Conservation (phyloP, 2,329 filamentous ascomycete genomes). For the Aureobasidium zeae region DNA sequence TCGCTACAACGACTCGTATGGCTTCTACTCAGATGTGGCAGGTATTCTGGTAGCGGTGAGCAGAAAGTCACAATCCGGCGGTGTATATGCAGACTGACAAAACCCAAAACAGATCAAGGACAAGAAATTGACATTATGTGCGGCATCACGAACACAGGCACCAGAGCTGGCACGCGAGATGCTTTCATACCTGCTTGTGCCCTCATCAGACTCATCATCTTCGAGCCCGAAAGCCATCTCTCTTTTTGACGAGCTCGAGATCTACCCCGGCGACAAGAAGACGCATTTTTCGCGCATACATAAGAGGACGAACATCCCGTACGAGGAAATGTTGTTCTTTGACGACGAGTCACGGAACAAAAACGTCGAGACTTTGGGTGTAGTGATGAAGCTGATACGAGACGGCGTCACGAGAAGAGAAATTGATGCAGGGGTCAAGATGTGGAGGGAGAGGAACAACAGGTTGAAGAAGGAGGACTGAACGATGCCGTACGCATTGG, state of each 20-base stretch:
- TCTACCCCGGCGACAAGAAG: slow-evolving; percentile 71
- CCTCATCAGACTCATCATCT: slow-evolving; percentile 37
- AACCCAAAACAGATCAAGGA: slow-evolving; percentile 37
- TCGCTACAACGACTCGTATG: slow-evolving; percentile 37
- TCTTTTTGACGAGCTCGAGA: slow-evolving; percentile 50
- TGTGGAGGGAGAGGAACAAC: slow-evolving; percentile 68
- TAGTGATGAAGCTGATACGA: slow-evolving; percentile 73
- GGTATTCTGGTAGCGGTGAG: slow-evolving; percentile 32
- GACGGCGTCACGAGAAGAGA: slow-evolving; percentile 71
- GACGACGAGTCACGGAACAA: slow-evolving; percentile 83
- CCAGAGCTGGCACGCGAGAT: slow-evolving; percentile 74
- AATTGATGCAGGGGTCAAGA: slow-evolving; percentile 66
- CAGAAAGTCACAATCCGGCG: neutral
- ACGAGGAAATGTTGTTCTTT: slow-evolving; percentile 87
- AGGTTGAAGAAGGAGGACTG: slow-evolving; percentile 26
- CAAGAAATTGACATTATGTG: slow-evolving; percentile 51
- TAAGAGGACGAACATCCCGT: slow-evolving; percentile 59
- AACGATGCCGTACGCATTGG: too few species aligned
- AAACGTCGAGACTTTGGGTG: slow-evolving; percentile 70
- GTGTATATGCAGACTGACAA: neutral
- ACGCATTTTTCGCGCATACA: slow-evolving; percentile 70
- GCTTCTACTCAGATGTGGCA: slow-evolving; percentile 40
- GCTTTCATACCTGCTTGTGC: slow-evolving; percentile 61
- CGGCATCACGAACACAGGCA: slow-evolving; percentile 72
- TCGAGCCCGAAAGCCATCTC: slow-evolving; percentile 32